Evolutionary conservation across 2,329 filamentous ascomycete genomes (phyloP), one percentile per base, ranked within the genome.

Genomic region (Colletotrichum somersetense): DNA sequence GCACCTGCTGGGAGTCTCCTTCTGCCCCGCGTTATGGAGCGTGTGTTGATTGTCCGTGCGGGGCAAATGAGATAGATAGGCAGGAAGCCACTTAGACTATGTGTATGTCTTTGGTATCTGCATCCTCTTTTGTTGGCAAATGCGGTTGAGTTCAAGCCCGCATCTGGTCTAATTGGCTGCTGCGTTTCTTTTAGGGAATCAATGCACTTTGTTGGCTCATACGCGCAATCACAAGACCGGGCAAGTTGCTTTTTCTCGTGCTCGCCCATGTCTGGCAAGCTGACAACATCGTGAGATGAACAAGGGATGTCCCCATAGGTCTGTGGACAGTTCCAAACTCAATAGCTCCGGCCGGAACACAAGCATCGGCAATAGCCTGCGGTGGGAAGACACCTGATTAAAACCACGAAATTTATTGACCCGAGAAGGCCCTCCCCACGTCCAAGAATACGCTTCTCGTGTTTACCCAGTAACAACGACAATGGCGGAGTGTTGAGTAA

Each of bases 291-390:
- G 3, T 42, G 23, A n/a, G 33, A 4, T 3, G 3, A 2, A 26
- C 61, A 40, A 12, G 61, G 61, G 18, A 18, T 7, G 20, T 33
- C 61, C 35, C 26, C 2, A 33, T 5, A n/a, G 12, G 14, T 16
- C 14, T 0, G 1, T 2, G n/a, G 16, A 18, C 3, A 18, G 14
- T 1, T 5, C 23, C 12, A 26, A 11, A 14, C 6, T 14, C 12
- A 16, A 20, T 7, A 7, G 7, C 33, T 18, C 26, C 11, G 14
- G 16, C 1, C 16, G 35, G 11, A 23, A 42, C 2, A 26, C 6
- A 26, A 10, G 1, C 52, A 38, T 1, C 20, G 8, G 8, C 16
- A 55, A 20, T 33, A 16, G 26, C 30, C 11, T 16, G 6, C 1
- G 4, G 18, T 2, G 2, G 23, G n/a, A 16, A 42, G 14, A 58